phyloP scores from a whole-genome alignment of 768 basidiomycete species.

The Tubosaeta brunneosetosa region DNA sequence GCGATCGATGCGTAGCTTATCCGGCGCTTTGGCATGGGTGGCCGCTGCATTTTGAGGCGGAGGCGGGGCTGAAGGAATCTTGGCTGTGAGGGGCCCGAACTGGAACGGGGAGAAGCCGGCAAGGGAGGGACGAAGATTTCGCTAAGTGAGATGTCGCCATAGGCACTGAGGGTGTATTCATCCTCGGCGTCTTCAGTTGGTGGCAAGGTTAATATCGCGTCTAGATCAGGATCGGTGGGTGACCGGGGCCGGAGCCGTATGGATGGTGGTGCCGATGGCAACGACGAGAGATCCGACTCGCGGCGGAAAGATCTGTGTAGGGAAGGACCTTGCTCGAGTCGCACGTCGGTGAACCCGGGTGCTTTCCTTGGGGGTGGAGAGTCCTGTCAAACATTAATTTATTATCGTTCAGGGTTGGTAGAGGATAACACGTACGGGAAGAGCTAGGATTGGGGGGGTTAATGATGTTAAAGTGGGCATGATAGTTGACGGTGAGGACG shows the following conservation, averaged over 20 bases:
- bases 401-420: background rate
- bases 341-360: background rate
- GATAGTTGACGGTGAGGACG: background rate
- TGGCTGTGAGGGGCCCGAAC: background rate
- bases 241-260: background rate
- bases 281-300: background rate
- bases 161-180: constrained; percentile 39
- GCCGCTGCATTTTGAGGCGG: constrained; percentile 24
- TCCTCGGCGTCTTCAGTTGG: constrained; percentile 23
- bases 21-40: constrained; percentile 26
- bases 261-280: background rate
- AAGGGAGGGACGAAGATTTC: constrained; percentile 34
- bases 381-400: constrained; percentile 4
- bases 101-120: background rate
- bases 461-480: constrained; percentile 7
- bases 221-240: background rate
- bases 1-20: constrained; percentile 5
- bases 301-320: background rate
- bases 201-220: background rate
- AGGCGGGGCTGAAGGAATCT: constrained; percentile 15
- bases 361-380: constrained; percentile 1
- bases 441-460: background rate
- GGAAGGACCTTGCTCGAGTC: background rate
- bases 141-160: constrained; percentile 42
- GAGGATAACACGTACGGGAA: constrained; percentile 5